Evolutionary conservation across 2,329 filamentous ascomycete species (phyloP).

Genomic region (Epichloe uncinata): DNA sequence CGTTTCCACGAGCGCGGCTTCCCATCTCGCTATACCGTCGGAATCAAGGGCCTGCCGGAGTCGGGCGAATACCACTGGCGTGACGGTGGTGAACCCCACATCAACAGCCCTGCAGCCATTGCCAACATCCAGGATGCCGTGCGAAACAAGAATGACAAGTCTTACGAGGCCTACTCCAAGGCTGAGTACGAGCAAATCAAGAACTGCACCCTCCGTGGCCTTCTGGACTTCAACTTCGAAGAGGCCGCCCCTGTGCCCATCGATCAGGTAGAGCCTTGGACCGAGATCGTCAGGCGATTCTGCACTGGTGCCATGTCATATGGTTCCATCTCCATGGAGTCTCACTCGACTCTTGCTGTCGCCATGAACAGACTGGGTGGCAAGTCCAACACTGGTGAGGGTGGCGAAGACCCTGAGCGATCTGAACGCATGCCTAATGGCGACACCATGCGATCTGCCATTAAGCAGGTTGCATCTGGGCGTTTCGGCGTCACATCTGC

Average conservation of each 20-base stretch:
- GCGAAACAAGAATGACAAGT: constrained; percentile 95
- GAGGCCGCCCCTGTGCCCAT: constrained; percentile 75
- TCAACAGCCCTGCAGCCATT: constrained; percentile 90
- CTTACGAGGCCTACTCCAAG: constrained; percentile 89
- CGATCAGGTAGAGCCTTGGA: constrained; percentile 96
- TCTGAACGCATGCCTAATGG: constrained; percentile 79
- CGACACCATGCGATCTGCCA: constrained; percentile 92
- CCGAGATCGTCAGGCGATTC: constrained; percentile 91
- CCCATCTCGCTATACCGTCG: constrained; percentile 63
- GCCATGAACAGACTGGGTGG: constrained; percentile 95
- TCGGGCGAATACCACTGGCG: constrained; percentile 98
- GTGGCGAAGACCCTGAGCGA: constrained; percentile 88
- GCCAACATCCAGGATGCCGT: constrained; percentile 96
- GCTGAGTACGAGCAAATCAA: constrained; percentile 95
- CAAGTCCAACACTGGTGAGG: constrained; percentile 96
- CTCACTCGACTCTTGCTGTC: constrained; percentile 86
- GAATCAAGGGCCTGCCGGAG: constrained; percentile 70
- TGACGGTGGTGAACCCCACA: constrained; percentile 85
- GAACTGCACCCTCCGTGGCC: constrained; percentile 83
- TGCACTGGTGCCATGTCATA: constrained; percentile 98
- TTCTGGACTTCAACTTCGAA: constrained; percentile 94
- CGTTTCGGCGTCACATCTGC: constrained; percentile 93
- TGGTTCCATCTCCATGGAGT: constrained; percentile 96
- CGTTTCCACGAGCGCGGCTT: constrained; percentile 90
- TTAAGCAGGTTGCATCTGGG: constrained; percentile 94